Base-by-base conservation (phyloP, 805 yeast species). In the Candida vaughaniae region DNA sequence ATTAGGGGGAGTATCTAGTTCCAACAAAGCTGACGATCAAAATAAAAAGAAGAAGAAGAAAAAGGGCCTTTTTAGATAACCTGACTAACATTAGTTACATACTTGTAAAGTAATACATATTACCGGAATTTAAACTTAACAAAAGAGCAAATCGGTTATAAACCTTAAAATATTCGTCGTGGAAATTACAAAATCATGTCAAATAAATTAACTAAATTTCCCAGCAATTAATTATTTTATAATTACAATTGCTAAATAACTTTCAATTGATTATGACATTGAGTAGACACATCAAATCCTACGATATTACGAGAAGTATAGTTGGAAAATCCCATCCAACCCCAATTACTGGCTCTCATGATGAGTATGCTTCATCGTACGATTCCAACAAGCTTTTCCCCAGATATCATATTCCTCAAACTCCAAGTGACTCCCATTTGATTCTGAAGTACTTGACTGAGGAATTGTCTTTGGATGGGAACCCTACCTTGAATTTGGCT, bases 401-500 rank as follows among this genome's bases (percentile, higher is more conserved):
- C 31, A 82, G 82, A 58, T 82, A 78, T 62, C 61, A 62, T 35
- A 66, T 88, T 35, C 88, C 88, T 2, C 58, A 69, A 22, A 49
- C 66, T 10, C 86, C 91, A 1, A 60, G 79, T 34, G 60, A 67
- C 7, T 63, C 75, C 3, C 65, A 66, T 6, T 56, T 69, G 35
- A 82, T 87, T 7, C 82, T 79, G 53, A 70, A 78, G 27, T 62
- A 83, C 52, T 69, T 89, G 42, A 79, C 75, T 46, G 85, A 83
- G 53, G 95, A 85, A 46, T 67, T 90, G 60, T 67, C 80, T 10
- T 70, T 90, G 41, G 96, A 89, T 56, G 96, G 96, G 12, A 79
- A 73, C 49, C 93, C 96, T 16, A 77, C 80, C 15, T 69, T 89
- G 57, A 89, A 90, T 58, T 62, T 89, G 58, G 97, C 97, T 3